These are phyloP conservation scores for Tulasnella sp. DNA, from an alignment of 768 basidiomycete genomes.

Conservation along the genomic window DNA sequence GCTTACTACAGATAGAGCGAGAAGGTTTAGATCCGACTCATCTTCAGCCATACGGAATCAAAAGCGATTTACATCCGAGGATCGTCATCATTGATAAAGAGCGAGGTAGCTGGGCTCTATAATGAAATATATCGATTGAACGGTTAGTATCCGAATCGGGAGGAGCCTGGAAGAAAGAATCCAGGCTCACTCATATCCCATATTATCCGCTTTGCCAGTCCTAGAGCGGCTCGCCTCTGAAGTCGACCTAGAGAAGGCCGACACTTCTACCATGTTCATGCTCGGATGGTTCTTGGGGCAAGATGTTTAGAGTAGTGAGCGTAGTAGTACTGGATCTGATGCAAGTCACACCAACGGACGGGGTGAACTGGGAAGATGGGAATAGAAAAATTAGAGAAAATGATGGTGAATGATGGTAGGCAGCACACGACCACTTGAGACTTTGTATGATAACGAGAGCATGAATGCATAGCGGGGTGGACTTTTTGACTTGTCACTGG, in stretches of 20 bases:
- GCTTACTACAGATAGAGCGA: neutral
- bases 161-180: neutral
- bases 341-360: too few relatives aligned
- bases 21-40: neutral
- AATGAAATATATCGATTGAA: neutral
- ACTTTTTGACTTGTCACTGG: too few relatives aligned
- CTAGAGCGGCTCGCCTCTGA: neutral
- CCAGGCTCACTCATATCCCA: slow-evolving; percentile 4
- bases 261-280: neutral
- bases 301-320: too few relatives aligned
- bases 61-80: neutral
- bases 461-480: too few relatives aligned
- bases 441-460: too few relatives aligned
- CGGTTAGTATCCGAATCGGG: too few relatives aligned
- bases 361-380: too few relatives aligned
- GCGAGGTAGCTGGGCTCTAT: neutral
- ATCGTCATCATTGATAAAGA: slow-evolving; percentile 8
- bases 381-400: too few relatives aligned
- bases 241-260: neutral
- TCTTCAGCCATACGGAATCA: neutral
- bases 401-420: too few relatives aligned
- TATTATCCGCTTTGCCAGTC: neutral
- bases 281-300: too few relatives aligned
- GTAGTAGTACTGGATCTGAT: too few relatives aligned
- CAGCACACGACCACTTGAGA: too few relatives aligned